phyloP scores from a whole-genome alignment of 345 rosid genomes.

The Rhodamnia rubescens region DNA sequence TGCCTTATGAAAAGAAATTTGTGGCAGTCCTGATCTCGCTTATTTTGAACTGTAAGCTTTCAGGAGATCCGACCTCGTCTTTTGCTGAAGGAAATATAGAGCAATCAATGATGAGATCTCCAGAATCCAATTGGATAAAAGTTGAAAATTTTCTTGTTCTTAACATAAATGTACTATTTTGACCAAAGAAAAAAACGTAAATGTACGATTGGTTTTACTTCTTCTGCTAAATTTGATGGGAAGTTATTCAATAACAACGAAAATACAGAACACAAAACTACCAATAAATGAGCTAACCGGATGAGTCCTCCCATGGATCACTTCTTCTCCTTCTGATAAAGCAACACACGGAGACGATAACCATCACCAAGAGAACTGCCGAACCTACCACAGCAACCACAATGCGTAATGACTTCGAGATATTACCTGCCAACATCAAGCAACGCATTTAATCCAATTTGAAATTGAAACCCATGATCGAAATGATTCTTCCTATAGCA shows the following conservation, averaged over 20 bases:
- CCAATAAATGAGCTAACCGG: background rate
- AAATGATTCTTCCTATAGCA: background rate
- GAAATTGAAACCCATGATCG: background rate
- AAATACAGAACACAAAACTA: background rate
- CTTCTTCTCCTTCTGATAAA: background rate
- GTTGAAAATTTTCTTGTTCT: too few relatives aligned
- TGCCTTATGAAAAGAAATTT: background rate
- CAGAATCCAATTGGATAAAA: too few relatives aligned
- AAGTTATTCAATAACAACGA: background rate
- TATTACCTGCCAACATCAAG: background rate
- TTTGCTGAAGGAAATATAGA: too few relatives aligned
- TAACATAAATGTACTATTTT: too few relatives aligned
- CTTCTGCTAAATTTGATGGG: background rate
- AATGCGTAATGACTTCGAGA: background rate
- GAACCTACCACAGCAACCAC: background rate
- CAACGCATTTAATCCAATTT: background rate
- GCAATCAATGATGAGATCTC: too few relatives aligned
- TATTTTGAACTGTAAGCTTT: background rate
- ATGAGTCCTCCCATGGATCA: background rate
- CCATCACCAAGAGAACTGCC: background rate
- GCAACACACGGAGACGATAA: background rate
- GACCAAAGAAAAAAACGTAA: too few relatives aligned
- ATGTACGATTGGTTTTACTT: too few relatives aligned
- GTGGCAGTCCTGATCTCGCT: constrained; percentile 2
- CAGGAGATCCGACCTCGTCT: too few relatives aligned